These are phyloP conservation scores for Pneumocystis oryctolagi DNA, from an alignment of 1,139 yeast genomes.

Conservation along the genomic window DNA sequence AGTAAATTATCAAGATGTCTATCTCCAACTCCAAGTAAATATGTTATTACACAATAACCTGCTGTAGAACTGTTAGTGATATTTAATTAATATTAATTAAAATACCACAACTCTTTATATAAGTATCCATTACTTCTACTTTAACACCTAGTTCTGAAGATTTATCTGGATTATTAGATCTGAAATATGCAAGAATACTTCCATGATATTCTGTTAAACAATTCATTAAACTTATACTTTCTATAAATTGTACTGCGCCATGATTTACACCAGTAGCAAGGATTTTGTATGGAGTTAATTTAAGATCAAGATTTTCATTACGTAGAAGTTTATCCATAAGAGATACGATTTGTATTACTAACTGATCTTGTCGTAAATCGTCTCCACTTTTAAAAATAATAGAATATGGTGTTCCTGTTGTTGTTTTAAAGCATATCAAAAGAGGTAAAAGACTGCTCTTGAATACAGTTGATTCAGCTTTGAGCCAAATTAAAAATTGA, in stretches of 20 bases:
- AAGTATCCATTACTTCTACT: constrained; percentile 73
- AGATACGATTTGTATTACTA: constrained; percentile 80
- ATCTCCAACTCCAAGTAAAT: constrained; percentile 90
- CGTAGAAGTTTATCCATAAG: constrained; percentile 80
- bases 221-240: constrained; percentile 77
- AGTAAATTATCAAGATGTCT: constrained; percentile 84
- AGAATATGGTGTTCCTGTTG: constrained; percentile 46
- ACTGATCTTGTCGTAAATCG: constrained; percentile 88
- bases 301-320: constrained; percentile 79
- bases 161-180: constrained; percentile 45
- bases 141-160: constrained; percentile 50
- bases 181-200: constrained; percentile 51
- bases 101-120: constrained; percentile 59
- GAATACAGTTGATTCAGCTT: constrained; percentile 65
- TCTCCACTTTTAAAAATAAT: constrained; percentile 93
- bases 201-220: constrained; percentile 57
- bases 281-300: constrained; percentile 76
- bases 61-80: constrained; percentile 29
- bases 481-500: neutral
- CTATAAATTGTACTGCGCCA: constrained; percentile 85
- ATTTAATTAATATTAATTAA: neutral
- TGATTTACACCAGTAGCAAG: constrained; percentile 82
- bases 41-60: constrained; percentile 93
- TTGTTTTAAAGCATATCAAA: constrained; percentile 61
- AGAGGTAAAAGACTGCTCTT: constrained; percentile 82